Conservation (phyloP, 1,284 basidiomycete species). For the Trichosporon ovoides region DNA sequence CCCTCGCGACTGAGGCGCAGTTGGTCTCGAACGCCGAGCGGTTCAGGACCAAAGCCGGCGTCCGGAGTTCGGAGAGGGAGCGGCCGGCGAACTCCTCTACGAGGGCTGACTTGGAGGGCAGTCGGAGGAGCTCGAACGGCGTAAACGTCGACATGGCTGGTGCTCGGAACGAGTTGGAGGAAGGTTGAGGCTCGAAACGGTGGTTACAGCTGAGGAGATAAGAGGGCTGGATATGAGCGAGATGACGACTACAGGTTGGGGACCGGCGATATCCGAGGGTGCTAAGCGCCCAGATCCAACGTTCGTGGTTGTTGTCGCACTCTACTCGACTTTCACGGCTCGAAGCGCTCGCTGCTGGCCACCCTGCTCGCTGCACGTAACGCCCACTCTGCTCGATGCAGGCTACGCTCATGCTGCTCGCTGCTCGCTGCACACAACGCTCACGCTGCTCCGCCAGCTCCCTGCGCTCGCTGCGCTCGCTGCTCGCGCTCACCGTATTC, state of each 20-base stretch:
- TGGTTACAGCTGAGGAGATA: neutral
- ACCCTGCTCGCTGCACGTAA: too few species aligned
- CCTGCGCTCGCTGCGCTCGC: neutral
- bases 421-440: neutral
- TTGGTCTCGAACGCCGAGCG: constrained; percentile 63
- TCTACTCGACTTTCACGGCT: too few species aligned
- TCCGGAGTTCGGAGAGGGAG: constrained; percentile 59
- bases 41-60: constrained; percentile 74
- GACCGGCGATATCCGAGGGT: too few species aligned
- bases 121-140: constrained; percentile 26
- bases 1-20: constrained; percentile 60
- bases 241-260: too few species aligned
- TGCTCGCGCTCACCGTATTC: neutral
- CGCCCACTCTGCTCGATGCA: too few species aligned
- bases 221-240: neutral
- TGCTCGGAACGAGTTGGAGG: too few species aligned
- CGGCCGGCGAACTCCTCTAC: constrained; percentile 60
- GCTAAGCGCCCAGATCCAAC: too few species aligned
- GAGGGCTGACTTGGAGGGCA: constrained; percentile 56
- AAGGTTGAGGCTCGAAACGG: neutral
- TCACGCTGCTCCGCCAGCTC: neutral
- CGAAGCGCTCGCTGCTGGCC: too few species aligned
- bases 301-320: too few species aligned
- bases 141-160: constrained; percentile 23
- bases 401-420: too few species aligned